Conservation (phyloP, 2,329 filamentous ascomycete genomes). For the Phialophora verrucosa region DNA sequence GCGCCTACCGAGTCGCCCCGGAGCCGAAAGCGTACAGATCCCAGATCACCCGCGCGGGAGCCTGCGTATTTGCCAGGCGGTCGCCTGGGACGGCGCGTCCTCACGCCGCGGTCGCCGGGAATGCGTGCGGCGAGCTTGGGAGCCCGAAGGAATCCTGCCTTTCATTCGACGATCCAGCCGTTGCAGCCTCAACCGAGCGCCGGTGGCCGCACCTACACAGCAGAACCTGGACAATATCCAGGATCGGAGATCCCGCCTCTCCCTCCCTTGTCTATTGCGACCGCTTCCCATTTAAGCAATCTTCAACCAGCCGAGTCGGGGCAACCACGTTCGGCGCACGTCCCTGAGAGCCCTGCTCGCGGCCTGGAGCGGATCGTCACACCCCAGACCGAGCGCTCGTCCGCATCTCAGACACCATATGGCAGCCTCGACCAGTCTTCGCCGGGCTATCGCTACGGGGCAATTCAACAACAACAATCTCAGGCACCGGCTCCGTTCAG, state of each 20-base stretch:
- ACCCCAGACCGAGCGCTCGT: slow-evolving; percentile 24
- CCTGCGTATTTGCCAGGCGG: slow-evolving; percentile 17
- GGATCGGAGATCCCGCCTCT: slow-evolving; percentile 53
- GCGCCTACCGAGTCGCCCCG: slow-evolving; percentile 42
- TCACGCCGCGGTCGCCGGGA: slow-evolving; percentile 64
- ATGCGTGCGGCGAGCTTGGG: slow-evolving; percentile 59
- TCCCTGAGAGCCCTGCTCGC: slow-evolving; percentile 23
- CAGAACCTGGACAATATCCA: slow-evolving; percentile 48
- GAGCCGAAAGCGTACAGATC: slow-evolving; percentile 36
- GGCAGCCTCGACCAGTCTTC: slow-evolving; percentile 27
- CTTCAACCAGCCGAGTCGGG: slow-evolving; percentile 17
- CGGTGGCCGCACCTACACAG: slow-evolving; percentile 50
- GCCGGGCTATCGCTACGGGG: slow-evolving; percentile 30
- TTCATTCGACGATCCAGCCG: slow-evolving; percentile 56
- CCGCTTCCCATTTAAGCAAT: slow-evolving; percentile 19
- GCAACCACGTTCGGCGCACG: slow-evolving; percentile 28
- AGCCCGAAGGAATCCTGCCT: slow-evolving; percentile 47
- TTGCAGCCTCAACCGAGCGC: slow-evolving; percentile 56
- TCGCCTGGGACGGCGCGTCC: slow-evolving; percentile 51
- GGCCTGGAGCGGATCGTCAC: slow-evolving; percentile 12
- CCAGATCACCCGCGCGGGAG: slow-evolving; percentile 32
- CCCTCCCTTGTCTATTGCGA: slow-evolving; percentile 51
- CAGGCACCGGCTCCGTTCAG: slow-evolving; percentile 24
- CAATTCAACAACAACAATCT: slow-evolving; percentile 11
- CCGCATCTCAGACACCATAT: slow-evolving; percentile 26